These are phyloP conservation scores for Platanus orientalis DNA, from an alignment of 164 flowering plant genomes.

Conservation along the genomic window DNA sequence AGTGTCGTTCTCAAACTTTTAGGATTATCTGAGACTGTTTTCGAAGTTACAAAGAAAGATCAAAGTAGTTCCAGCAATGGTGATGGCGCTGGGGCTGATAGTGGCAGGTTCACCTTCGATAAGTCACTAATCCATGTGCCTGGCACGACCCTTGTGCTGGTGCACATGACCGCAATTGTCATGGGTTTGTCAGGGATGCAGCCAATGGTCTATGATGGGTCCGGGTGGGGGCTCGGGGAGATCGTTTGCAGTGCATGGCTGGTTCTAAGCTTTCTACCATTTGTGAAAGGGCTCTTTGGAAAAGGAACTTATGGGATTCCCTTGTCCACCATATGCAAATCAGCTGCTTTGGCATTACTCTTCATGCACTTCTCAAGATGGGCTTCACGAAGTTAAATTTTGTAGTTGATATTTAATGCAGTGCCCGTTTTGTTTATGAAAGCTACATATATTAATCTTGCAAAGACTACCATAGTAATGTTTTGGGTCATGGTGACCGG, in stretches of 20 bases:
- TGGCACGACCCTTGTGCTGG: slow-evolving; percentile 30
- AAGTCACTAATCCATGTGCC: slow-evolving; percentile 42
- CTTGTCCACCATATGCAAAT: slow-evolving; percentile 33
- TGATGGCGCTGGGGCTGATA: background rate
- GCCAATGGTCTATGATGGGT: slow-evolving; percentile 8
- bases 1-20: slow-evolving; percentile 32
- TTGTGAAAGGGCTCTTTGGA: slow-evolving; percentile 42
- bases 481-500: no score
- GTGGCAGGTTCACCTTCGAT: slow-evolving; percentile 40
- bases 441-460: no score
- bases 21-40: slow-evolving; percentile 35
- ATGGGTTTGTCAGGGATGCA: no score
- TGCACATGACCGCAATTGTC: slow-evolving; percentile 32
- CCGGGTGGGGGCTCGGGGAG: slow-evolving; percentile 35
- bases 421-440: no score
- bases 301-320: slow-evolving; percentile 61
- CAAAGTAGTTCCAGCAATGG: slow-evolving; percentile 6
- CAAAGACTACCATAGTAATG: no score
- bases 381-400: no score
- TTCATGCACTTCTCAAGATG: slow-evolving; percentile 23
- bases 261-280: slow-evolving; percentile 41
- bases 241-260: slow-evolving; percentile 32
- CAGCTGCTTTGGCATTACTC: slow-evolving; percentile 27
- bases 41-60: slow-evolving; percentile 45
- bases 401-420: no score